Conservation (phyloP, 495 filamentous ascomycete genomes). For the Echria macrotheca region DNA sequence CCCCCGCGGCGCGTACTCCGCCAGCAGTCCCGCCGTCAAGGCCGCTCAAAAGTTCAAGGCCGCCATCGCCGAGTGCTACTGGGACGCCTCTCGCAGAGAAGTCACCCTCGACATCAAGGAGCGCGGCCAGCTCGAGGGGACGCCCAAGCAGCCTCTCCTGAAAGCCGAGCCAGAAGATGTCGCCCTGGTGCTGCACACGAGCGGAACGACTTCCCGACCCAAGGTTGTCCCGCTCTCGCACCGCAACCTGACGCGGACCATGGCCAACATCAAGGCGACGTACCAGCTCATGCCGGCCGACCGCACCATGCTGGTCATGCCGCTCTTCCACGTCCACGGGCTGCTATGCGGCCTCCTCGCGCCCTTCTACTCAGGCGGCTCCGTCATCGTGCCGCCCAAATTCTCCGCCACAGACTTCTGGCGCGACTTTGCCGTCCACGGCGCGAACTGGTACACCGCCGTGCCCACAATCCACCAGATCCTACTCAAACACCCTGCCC, state of each 20-base stretch:
- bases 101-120: constrained; percentile 74
- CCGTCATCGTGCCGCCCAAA: constrained; percentile 63
- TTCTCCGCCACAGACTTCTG: constrained; percentile 86
- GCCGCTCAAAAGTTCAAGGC: constrained; percentile 70
- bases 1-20: constrained; percentile 57
- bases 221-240: constrained; percentile 81
- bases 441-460: constrained; percentile 86
- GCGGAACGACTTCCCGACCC: constrained; percentile 75
- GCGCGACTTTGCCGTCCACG: constrained; percentile 60
- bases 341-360: constrained; percentile 74
- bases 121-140: constrained; percentile 57
- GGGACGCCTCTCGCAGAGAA: constrained; percentile 53
- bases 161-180: constrained; percentile 58
- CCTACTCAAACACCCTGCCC: constrained; percentile 62
- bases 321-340: constrained; percentile 84
- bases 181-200: constrained; percentile 66
- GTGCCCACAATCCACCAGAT: constrained; percentile 89
- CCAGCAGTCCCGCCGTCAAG: constrained; percentile 60
- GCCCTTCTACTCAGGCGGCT: constrained; percentile 64
- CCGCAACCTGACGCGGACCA: constrained; percentile 63
- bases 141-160: constrained; percentile 42
- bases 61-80: constrained; percentile 76
- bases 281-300: constrained; percentile 63
- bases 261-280: constrained; percentile 64
- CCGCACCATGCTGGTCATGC: constrained; percentile 84